Evolutionary conservation across 2,329 filamentous ascomycete species (phyloP).

Genomic region (Fusarium multiceps): DNA sequence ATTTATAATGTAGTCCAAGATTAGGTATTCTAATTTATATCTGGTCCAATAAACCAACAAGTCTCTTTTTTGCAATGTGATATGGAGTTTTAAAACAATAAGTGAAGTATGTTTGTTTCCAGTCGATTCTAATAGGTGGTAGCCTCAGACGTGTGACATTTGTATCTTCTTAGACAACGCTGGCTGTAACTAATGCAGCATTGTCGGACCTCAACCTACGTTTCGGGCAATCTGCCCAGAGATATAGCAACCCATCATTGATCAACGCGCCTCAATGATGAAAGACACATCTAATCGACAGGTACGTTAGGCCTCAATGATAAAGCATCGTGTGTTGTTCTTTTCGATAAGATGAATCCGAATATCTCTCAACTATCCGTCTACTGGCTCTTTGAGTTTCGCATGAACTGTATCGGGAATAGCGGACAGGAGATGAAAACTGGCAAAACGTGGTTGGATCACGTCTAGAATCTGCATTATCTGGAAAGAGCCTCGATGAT

Average conservation of each 20-base stretch:
- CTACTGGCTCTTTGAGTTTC: neutral
- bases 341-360: neutral
- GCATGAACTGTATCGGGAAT: neutral
- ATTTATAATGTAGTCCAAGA: neutral
- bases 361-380: neutral
- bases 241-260: neutral
- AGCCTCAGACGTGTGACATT: no score
- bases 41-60: neutral
- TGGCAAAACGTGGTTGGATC: constrained; percentile 11
- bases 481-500: neutral
- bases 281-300: neutral
- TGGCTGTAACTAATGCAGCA: neutral
- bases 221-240: neutral
- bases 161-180: no score
- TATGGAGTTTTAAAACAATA: no score
- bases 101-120: no score
- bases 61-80: neutral
- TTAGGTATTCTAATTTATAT: neutral
- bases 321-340: neutral
- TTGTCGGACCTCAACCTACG: no score
- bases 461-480: constrained; percentile 9
- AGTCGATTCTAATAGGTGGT: rapidly evolving
- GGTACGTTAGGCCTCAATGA: neutral
- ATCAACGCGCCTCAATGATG: neutral
- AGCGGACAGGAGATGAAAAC: constrained; percentile 4